Conservation (phyloP, 2,329 filamentous ascomycete genomes). For the Arthrobotrys sphaeroides region DNA sequence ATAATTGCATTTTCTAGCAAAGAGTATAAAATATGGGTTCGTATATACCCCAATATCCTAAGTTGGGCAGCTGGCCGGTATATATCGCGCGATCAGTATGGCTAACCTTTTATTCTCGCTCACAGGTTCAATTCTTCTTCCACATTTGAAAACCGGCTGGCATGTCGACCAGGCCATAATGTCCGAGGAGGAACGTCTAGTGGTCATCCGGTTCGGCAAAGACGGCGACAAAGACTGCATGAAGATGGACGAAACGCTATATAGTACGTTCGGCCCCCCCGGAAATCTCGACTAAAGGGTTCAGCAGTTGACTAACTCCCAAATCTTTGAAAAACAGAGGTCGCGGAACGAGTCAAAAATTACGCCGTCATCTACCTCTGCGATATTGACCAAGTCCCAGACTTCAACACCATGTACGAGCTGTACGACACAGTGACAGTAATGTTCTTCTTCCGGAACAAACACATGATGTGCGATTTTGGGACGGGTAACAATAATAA, state of each 20-base stretch:
- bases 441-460: slow-evolving; percentile 98
- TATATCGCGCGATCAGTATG: too few species aligned
- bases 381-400: slow-evolving; percentile 87
- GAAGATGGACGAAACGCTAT: slow-evolving; percentile 90
- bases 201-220: slow-evolving; percentile 91
- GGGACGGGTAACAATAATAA: slow-evolving; percentile 78
- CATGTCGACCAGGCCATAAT: slow-evolving; percentile 98
- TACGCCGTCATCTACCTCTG: slow-evolving; percentile 93
- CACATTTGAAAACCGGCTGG: slow-evolving; percentile 91
- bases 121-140: slow-evolving; percentile 88
- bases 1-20: too few species aligned
- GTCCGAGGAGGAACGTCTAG: slow-evolving; percentile 87
- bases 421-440: slow-evolving; percentile 98
- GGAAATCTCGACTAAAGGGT: neutral
- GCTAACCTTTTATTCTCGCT: neutral
- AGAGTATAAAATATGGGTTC: too few species aligned
- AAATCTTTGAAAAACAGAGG: slow-evolving; percentile 64
- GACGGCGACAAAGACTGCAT: slow-evolving; percentile 82
- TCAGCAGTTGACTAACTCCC: too few species aligned
- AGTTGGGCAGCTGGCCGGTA: too few species aligned
- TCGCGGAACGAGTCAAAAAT: slow-evolving; percentile 92
- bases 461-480: slow-evolving; percentile 96
- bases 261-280: slow-evolving; percentile 66
- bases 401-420: slow-evolving; percentile 93
- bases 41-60: too few species aligned